phyloP scores from a whole-genome alignment of 192 early-diverging fungal species.

The Mortierella claussenii region DNA sequence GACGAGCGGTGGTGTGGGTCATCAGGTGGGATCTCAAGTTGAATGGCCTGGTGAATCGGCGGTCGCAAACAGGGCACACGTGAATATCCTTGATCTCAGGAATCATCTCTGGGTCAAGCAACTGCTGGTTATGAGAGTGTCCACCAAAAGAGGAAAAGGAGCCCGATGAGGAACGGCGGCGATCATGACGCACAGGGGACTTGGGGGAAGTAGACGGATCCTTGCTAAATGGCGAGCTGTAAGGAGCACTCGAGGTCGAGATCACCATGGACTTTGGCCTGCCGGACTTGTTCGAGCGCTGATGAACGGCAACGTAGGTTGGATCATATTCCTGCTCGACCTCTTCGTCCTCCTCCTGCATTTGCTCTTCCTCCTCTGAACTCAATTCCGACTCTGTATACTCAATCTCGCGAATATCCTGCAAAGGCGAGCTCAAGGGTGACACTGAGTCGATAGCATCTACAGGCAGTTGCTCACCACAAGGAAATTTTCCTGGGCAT shows the following conservation, averaged over 20 bases:
- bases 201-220: conserved; percentile 2
- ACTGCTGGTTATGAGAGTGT: conserved; percentile 9
- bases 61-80: conserved; percentile 44
- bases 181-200: conserved; percentile 39
- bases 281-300: background rate
- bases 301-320: conserved; percentile 13
- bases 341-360: conserved; percentile 15
- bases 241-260: conserved; percentile 14
- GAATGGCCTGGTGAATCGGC: conserved; percentile 74
- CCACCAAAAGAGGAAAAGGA: conserved; percentile 23
- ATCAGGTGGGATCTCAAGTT: conserved; percentile 82
- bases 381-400: conserved; percentile 29
- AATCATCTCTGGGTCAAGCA: conserved; percentile 28
- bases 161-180: conserved; percentile 36
- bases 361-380: conserved; percentile 32
- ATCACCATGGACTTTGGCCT: conserved; percentile 21
- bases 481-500: conserved; percentile 50
- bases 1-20: conserved; percentile 80
- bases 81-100: conserved; percentile 46
- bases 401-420: conserved; percentile 25
- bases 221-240: conserved; percentile 18
- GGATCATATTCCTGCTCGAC: conserved; percentile 12
- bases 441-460: background rate
- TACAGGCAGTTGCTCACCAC: conserved; percentile 25
- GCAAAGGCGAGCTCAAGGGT: conserved; percentile 6